Conservation (phyloP, 495 filamentous ascomycete species). For the Hypoxylon fragiforme region DNA sequence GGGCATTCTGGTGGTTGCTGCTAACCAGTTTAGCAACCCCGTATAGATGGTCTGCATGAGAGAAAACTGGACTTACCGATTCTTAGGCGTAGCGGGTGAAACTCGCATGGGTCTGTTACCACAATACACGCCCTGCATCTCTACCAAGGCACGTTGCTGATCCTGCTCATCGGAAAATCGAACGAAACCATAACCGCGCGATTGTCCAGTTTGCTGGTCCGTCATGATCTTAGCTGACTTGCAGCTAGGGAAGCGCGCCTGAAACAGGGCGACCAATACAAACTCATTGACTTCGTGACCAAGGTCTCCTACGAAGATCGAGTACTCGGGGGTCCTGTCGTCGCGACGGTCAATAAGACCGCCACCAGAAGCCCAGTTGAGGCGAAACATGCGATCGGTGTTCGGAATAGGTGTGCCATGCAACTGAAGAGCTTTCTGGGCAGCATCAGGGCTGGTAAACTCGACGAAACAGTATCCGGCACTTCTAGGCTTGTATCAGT, state of each 20-base stretch:
- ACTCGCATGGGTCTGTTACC: constrained; percentile 99
- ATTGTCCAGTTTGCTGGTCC: constrained; percentile 96
- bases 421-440: constrained; percentile 83
- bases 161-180: constrained; percentile 93
- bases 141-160: constrained; percentile 89
- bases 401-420: constrained; percentile 94
- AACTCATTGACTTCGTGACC: constrained; percentile 99
- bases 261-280: constrained; percentile 94
- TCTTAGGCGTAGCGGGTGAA: constrained; percentile 97
- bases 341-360: constrained; percentile 93
- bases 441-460: constrained; percentile 80
- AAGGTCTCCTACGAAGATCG: constrained; percentile 97
- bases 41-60: neutral
- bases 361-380: constrained; percentile 98
- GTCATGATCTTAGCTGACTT: constrained; percentile 99
- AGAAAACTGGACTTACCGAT: constrained; percentile 40
- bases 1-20: constrained; percentile 34
- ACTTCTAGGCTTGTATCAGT: constrained; percentile 66
- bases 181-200: constrained; percentile 96
- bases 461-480: constrained; percentile 99
- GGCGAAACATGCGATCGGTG: constrained; percentile 92
- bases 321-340: constrained; percentile 93
- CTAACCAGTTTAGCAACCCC: constrained; percentile 19
- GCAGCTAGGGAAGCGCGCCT: constrained; percentile 92
- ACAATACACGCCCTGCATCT: constrained; percentile 99